A percentile compares a stretch with the other conserved stretches of the same genome.
Evolutionary conservation across 1,284 basidiomycete genomes (phyloP).

Genomic region (Boletus sp.): DNA sequence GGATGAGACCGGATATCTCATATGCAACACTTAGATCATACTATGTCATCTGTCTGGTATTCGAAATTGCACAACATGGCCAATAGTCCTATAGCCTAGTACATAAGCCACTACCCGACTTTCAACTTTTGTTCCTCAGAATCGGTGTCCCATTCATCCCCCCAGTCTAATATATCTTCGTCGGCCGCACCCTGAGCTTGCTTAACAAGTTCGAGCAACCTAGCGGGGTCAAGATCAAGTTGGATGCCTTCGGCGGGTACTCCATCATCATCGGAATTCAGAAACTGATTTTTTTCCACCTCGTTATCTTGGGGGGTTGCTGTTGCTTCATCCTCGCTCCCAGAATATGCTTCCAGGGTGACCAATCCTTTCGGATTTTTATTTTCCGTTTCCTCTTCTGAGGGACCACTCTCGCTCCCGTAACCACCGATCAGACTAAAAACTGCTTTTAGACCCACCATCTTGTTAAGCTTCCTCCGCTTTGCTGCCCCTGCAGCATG

Average conservation of each 20-base stretch:
- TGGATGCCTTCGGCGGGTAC: constrained; percentile 39
- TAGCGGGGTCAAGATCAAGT: constrained; percentile 55
- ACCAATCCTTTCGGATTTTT: constrained; percentile 46
- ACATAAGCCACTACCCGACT: background rate
- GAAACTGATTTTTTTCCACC: constrained; percentile 29
- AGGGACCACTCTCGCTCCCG: constrained; percentile 60
- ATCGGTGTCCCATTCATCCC: constrained; percentile 51
- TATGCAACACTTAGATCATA: background rate
- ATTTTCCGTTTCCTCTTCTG: constrained; percentile 36
- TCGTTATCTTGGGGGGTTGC: constrained; percentile 37
- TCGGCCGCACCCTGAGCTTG: constrained; percentile 45
- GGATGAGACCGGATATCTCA: constrained; percentile 59
- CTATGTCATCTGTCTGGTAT: constrained; percentile 4
- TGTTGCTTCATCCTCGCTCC: constrained; percentile 46
- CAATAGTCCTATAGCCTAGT: background rate
- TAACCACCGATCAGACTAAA: constrained; percentile 64
- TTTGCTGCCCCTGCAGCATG: constrained; percentile 46
- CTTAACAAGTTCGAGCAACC: constrained; percentile 54
- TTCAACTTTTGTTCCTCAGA: constrained; percentile 12
- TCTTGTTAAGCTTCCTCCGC: constrained; percentile 54
- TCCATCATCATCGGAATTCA: constrained; percentile 37
- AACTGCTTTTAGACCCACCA: constrained; percentile 58
- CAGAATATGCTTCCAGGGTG: constrained; percentile 58
- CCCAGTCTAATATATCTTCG: constrained; percentile 66
- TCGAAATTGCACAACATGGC: constrained; percentile 10